Evolutionary conservation across 2,329 filamentous ascomycete genomes (phyloP), one percentile per base, ranked within the genome.

Genomic region (Fusarium falciforme): DNA sequence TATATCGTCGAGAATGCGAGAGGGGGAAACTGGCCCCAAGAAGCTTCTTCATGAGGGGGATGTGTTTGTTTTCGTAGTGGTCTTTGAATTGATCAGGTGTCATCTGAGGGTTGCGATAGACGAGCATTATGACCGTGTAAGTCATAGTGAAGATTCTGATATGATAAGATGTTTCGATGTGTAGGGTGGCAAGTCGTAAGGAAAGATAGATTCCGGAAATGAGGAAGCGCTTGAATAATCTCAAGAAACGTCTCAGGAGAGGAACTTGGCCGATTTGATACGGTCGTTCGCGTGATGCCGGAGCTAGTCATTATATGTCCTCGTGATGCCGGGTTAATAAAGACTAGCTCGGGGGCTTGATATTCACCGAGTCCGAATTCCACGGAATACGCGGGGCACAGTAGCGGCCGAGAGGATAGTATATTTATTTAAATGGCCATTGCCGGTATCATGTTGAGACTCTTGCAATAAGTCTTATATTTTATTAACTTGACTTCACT

Each of bases 11-110:
- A 14, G 54, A 29, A 14, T 65, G 54, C 3, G 38, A 47, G 14
- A 65, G 11, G 4, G 62, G 62, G 16, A 60, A 65, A 5, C 16
- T 14, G 6, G n/a, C 22, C 20, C 54, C 62, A 9, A 42, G 20
- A 16, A 60, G 12, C 3, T 40, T 20, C 54, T 60, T 47, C 27
- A 65, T 47, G 6, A 65, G n/a, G 49, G 62, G 62, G 12, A 65
- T 65, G 29, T 65, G 62, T 14, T 27, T 52, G 22, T 44, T 60
- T 40, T 65, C 62, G 11, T 60, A 60, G 7, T 65, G 54, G 4
- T 47, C 17, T n/a, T 60, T 47, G 27, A 65, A 65, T 31, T 65
- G 29, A 14, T 16, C 20, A 5, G 62, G 62, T 6, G 54, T 20
- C 38, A 65, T n/a, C 10, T 27, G 17, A 12, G 31, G 38, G 14